A percentile compares a stretch with the other conserved stretches of the same genome.
phyloP scores from a whole-genome alignment of 2,329 filamentous ascomycete species.

The Venturia aucupariae region DNA sequence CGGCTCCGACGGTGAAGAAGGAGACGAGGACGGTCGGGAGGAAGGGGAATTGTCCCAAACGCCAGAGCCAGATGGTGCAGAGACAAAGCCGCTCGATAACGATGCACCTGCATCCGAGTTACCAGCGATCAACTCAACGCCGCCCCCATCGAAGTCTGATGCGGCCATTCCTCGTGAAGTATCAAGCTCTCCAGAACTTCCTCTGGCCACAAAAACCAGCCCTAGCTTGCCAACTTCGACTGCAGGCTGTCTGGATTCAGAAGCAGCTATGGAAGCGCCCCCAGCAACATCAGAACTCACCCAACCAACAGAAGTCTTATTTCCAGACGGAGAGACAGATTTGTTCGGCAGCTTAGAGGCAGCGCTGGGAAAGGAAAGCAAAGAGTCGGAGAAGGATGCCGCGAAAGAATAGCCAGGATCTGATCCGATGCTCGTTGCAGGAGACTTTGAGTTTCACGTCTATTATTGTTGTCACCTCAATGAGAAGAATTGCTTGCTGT shows the following conservation, averaged over 20 bases:
- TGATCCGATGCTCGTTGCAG: not conserved
- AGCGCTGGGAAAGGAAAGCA: slow-evolving; percentile 27
- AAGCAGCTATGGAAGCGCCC: not conserved
- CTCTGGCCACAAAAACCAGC: slow-evolving; percentile 25
- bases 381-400: not conserved
- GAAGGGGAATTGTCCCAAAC: slow-evolving; percentile 38
- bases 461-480: not conserved
- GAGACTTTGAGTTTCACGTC: not conserved
- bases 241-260: not conserved
- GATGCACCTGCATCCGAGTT: not conserved
- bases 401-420: not conserved
- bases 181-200: slow-evolving; percentile 35
- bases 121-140: not conserved
- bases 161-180: slow-evolving; percentile 20
- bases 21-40: slow-evolving; percentile 35
- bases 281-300: slow-evolving; percentile 1
- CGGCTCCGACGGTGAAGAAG: slow-evolving; percentile 39
- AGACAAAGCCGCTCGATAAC: slow-evolving; percentile 17
- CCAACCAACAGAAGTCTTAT: slow-evolving; percentile 15
- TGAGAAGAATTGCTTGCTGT: not conserved
- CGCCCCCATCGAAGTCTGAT: slow-evolving; percentile 12
- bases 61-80: slow-evolving; percentile 24
- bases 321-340: slow-evolving; percentile 33
- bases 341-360: slow-evolving; percentile 40
- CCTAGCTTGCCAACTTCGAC: not conserved